Conservation (phyloP, 2,329 filamentous ascomycete genomes). For the Colletotrichum truncatum region DNA sequence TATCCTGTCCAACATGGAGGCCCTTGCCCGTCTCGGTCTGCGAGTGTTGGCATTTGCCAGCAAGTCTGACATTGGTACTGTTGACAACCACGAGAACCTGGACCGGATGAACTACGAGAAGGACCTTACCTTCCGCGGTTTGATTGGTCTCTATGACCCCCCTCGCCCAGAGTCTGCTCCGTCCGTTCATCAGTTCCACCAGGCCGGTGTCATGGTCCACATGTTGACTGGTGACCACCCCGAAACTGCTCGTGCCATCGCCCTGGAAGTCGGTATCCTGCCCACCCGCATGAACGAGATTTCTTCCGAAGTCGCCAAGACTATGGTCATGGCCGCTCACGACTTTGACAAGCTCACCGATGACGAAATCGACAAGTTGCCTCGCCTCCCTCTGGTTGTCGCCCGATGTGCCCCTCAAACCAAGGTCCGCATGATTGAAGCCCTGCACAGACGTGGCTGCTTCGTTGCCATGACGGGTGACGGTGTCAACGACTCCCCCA, state of each 20-base stretch:
- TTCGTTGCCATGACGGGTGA: conserved; percentile 79
- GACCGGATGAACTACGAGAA: conserved; percentile 67
- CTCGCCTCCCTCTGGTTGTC: conserved; percentile 70
- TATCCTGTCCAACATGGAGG: conserved; percentile 75
- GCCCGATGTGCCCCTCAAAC: conserved; percentile 74
- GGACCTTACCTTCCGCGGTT: conserved; percentile 71
- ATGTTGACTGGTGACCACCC: conserved; percentile 78
- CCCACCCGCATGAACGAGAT: conserved; percentile 59
- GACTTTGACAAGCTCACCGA: conserved; percentile 74
- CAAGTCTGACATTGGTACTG: conserved; percentile 47
- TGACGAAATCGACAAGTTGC: conserved; percentile 68
- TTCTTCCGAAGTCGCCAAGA: conserved; percentile 62
- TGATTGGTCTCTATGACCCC: conserved; percentile 79
- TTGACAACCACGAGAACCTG: conserved; percentile 49
- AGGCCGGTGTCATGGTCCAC: conserved; percentile 71
- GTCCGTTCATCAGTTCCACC: conserved; percentile 65
- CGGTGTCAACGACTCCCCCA: conserved; percentile 76
- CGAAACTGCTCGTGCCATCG: conserved; percentile 72
- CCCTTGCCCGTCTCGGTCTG: conserved; percentile 71
- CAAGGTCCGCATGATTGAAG: conserved; percentile 77
- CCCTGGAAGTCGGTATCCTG: conserved; percentile 70
- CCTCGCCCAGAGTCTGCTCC: conserved; percentile 73
- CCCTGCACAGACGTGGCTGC: conserved; percentile 69
- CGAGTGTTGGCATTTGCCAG: conserved; percentile 75
- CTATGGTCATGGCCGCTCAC: conserved; percentile 73